Evolutionary conservation across 163 green algal species (phyloP), one percentile per base, ranked within the genome.

Genomic region (Smithsoniella earleae): DNA sequence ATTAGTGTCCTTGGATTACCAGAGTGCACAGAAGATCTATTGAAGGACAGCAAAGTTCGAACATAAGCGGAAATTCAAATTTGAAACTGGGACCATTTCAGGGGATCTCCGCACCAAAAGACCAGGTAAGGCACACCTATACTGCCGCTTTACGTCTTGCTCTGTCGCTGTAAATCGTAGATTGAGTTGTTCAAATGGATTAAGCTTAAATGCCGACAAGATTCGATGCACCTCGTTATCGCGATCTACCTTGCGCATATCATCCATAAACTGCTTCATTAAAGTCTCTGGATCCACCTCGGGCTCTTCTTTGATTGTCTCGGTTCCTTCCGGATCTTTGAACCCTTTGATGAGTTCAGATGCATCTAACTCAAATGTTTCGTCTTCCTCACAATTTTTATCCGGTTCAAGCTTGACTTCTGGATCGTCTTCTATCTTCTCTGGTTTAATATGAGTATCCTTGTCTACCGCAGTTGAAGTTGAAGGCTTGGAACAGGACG

Each of bases 221-320:
- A 98, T 92, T 18, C 93, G 80, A 64, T 90, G 86, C 25, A 97
- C 92, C 75, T 98, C 92, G 65, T 95, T 95, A 69, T 96, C 87
- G 0, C 91, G 79, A 77, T 97, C 90, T 4, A 92, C 86, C 44
- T 89, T 85, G 25, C 83, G 86, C 25, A 96, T 73, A 46, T 96
- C 90, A 2, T 76, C 66, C 58, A 93, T 93, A 69, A 96, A 96
- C 30, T 80, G 81, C 78, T 73, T 73, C 63, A 84, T 49, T n/a
- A 83, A 40, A 4, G 31, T 31, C 58, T 69, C 16, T 13, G 31
- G 27, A 36, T 69, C 25, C 16, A 38, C 30, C 1, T 69, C 16
- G 10, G 40, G 10, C 25, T 69, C 58, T 13, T 69, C 49, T 18
- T 1, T 64, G 8, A 6, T 64, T 13, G 31, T 27, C 13, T 64